Percentiles rank a stretch among this genome's conserved stretches.
Evolutionary conservation across 768 basidiomycete species (phyloP).

Genomic region (Cystofilobasidium macerans): DNA sequence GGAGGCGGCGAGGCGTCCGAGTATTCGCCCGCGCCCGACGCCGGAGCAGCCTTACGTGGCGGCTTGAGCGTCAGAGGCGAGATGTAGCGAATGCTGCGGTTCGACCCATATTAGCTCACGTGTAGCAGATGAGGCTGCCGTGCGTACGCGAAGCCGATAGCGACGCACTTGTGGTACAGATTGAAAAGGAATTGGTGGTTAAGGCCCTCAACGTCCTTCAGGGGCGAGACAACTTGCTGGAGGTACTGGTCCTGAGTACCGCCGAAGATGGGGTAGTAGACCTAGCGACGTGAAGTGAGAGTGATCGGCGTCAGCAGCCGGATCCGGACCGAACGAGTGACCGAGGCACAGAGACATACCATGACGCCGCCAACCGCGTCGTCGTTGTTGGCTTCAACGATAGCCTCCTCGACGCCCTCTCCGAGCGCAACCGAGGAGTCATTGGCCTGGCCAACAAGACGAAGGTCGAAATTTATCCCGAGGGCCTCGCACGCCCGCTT

Average conservation of each 20-base stretch:
- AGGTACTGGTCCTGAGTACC: constrained; percentile 90
- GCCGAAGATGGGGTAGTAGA: constrained; percentile 95
- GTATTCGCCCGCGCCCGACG: constrained; percentile 28
- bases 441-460: constrained; percentile 48
- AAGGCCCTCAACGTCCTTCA: constrained; percentile 95
- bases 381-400: constrained; percentile 90
- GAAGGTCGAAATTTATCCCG: constrained; percentile 76
- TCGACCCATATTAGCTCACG: not conserved
- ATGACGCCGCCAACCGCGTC: constrained; percentile 78
- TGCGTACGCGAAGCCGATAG: not conserved
- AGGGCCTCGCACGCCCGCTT: constrained; percentile 77
- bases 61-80: constrained; percentile 56
- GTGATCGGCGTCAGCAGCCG: not conserved
- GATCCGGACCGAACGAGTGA: too few relatives aligned
- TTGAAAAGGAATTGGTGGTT: constrained; percentile 81
- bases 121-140: too few relatives aligned
- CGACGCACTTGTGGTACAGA: constrained; percentile 77
- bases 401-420: constrained; percentile 81
- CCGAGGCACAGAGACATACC: constrained; percentile 49
- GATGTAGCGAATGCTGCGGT: constrained; percentile 76
- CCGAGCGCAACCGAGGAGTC: constrained; percentile 39
- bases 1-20: constrained; percentile 48
- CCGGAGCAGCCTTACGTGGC: constrained; percentile 33
- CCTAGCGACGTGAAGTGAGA: constrained; percentile 42
- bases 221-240: constrained; percentile 90